Base-by-base conservation (phyloP, 805 yeast genomes). In the Candida xyloterini region DNA sequence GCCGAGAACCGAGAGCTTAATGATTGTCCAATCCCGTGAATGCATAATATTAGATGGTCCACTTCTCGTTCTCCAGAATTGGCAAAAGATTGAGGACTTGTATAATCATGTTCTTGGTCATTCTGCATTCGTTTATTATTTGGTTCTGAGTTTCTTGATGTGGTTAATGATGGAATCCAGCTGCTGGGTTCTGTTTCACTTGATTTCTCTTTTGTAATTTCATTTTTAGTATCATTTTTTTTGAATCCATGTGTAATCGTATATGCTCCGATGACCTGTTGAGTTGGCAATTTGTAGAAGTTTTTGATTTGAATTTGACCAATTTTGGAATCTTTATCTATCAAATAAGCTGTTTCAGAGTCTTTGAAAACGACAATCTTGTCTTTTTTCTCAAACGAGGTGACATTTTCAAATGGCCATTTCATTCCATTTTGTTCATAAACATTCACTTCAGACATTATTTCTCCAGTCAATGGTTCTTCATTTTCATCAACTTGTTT, bases 21-120 rank as follows among this genome's bases (percentile, higher is more conserved):
- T 13, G 81, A 76, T 62, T 91, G 99, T 2, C 98, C 99, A 44
- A 91, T 86, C 0, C 99, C 99, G 65, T 91, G 99, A 21, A 91
- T 76, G 56, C 96, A 88, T n/a, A 91, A 67, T 1, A 90, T 77
- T 46, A 91, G 65, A 58, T 74, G 77, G 33, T 70, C 70, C 16
- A 74, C 65, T n/a, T 68, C 62, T 35, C 78, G 57, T 9, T 63
- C 58, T 10, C 62, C 60, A 13, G 55, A 47, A 49, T 68, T 71
- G 22, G 59, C 63, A 0, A 69, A 67, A 16, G 62, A 52, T 47
- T 65, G 55, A 44, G 74, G 43, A 62, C 76, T 60, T 62, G 68
- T 60, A 47, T 68, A 68, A 43, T 77, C 81, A 21, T 65, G 70
- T 50, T 77, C 84, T 29, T 70, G 47, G 42, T 74, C 75, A n/a